A percentile compares a stretch with the other conserved stretches of the same genome.
These are phyloP conservation scores for Daldinia decipiens DNA, from an alignment of 495 filamentous ascomycete genomes.

Conservation along the genomic window DNA sequence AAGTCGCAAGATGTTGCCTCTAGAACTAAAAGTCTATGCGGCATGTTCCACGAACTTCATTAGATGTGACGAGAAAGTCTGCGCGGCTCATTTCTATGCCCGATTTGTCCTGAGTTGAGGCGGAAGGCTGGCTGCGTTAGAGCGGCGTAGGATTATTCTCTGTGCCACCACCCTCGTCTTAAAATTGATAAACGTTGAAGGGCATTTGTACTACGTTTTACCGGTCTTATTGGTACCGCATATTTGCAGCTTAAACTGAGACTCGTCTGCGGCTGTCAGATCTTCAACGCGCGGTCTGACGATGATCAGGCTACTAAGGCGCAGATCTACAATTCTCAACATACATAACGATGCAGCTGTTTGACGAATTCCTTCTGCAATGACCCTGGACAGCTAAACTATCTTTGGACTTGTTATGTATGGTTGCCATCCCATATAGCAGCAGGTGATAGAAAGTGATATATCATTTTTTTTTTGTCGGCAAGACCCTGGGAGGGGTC, in stretches of 20 bases:
- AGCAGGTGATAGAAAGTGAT: slow-evolving; percentile 34
- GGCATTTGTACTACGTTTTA: neutral
- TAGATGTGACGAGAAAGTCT: slow-evolving; percentile 18
- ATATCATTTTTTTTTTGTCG: slow-evolving; percentile 29
- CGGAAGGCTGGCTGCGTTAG: slow-evolving; percentile 11
- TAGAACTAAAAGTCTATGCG: slow-evolving; percentile 18
- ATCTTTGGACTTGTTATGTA: neutral
- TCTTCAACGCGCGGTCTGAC: slow-evolving; percentile 11
- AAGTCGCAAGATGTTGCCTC: slow-evolving; percentile 42
- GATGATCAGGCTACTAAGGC: slow-evolving; percentile 20
- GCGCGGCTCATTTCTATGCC: slow-evolving; percentile 39
- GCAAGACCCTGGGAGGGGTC: slow-evolving; percentile 23
- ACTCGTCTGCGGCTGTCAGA: slow-evolving; percentile 13
- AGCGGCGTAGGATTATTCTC: slow-evolving; percentile 11
- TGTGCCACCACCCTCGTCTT: slow-evolving; percentile 15
- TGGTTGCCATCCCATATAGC: slow-evolving; percentile 22
- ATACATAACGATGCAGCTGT: slow-evolving; percentile 10
- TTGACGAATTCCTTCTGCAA: slow-evolving; percentile 9
- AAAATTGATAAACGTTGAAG: slow-evolving; percentile 4
- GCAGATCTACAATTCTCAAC: slow-evolving; percentile 7
- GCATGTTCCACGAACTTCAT: slow-evolving; percentile 28
- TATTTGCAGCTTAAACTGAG: slow-evolving; percentile 28
- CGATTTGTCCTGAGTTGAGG: slow-evolving; percentile 20
- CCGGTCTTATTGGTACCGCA: slow-evolving; percentile 1
- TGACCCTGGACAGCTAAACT: neutral